A percentile compares a stretch with the other conserved stretches of the same genome.
These are phyloP conservation scores for Agaricales sp. DNA, from an alignment of 1,284 basidiomycete genomes.

Conservation along the genomic window DNA sequence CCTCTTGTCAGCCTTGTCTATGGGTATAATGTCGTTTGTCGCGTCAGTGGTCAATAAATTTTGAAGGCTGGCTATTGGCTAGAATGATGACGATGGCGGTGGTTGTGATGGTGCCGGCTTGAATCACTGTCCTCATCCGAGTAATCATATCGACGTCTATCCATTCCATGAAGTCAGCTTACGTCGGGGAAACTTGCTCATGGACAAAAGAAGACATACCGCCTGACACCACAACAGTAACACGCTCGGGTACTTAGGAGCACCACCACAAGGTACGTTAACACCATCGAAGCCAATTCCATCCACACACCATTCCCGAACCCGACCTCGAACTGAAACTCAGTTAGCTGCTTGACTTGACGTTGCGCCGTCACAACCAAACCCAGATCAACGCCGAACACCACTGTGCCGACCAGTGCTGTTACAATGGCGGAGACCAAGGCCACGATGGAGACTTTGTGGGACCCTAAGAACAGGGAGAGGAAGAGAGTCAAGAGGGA, in stretches of 20 bases:
- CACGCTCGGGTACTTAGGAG: slow-evolving; percentile 52
- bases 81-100: not conserved
- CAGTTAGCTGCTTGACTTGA: slow-evolving; percentile 29
- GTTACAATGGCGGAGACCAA: slow-evolving; percentile 47
- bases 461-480: slow-evolving; percentile 47
- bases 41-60: too few relatives aligned
- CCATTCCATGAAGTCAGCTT: not conserved
- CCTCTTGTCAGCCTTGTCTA: too few relatives aligned
- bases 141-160: not conserved
- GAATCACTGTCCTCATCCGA: not conserved
- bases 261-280: slow-evolving; percentile 52
- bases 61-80: not conserved
- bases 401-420: slow-evolving; percentile 39
- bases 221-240: slow-evolving; percentile 52
- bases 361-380: slow-evolving; percentile 40
- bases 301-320: slow-evolving; percentile 70
- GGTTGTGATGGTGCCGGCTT: not conserved
- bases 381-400: slow-evolving; percentile 52
- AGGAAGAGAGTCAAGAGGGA: slow-evolving; percentile 41
- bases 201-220: slow-evolving; percentile 18
- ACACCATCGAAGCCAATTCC: slow-evolving; percentile 39
- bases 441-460: slow-evolving; percentile 41
- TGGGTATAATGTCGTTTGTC: too few relatives aligned
- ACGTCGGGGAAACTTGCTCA: too few relatives aligned
- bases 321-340: slow-evolving; percentile 32